Evolutionary conservation across 1,284 basidiomycete genomes (phyloP).

Genomic region (Apiotrichum montevideense): DNA sequence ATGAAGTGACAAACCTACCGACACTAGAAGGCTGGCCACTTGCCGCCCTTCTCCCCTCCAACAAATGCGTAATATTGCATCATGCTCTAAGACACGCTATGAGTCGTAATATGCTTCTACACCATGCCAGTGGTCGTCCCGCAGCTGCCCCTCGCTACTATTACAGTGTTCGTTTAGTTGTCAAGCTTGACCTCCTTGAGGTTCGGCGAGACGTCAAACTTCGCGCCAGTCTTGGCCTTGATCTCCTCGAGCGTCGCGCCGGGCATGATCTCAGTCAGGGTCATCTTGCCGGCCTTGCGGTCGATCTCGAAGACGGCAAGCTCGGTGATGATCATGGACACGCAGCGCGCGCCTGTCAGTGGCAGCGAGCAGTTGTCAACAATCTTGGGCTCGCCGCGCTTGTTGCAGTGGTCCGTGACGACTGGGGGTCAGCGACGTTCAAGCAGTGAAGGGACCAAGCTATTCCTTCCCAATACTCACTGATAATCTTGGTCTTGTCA

Average conservation of each 20-base stretch:
- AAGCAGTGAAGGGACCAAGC: constrained; percentile 53
- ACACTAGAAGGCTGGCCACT: too few relatives aligned
- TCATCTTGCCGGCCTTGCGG: constrained; percentile 62
- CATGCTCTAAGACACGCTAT: not conserved
- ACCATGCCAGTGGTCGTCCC: not conserved
- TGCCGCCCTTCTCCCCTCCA: not conserved
- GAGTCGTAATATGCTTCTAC: not conserved
- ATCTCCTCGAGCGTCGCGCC: constrained; percentile 75
- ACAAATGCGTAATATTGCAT: not conserved
- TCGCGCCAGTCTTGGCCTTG: constrained; percentile 68
- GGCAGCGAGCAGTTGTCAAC: constrained; percentile 73
- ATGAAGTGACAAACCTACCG: too few relatives aligned
- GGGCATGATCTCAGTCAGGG: constrained; percentile 70
- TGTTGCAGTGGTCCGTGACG: constrained; percentile 58
- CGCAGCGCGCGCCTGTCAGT: constrained; percentile 77
- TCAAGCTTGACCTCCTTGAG: not conserved
- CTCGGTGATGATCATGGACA: constrained; percentile 85
- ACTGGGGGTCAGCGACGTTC: constrained; percentile 36
- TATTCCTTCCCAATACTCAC: constrained; percentile 64
- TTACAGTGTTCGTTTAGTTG: not conserved
- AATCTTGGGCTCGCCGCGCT: constrained; percentile 81
- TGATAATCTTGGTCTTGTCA: constrained; percentile 63
- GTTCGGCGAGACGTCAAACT: constrained; percentile 1
- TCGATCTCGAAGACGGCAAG: constrained; percentile 79
- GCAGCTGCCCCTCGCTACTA: too few relatives aligned